Evolutionary conservation across 176 grass and related monocot species (phyloP).

Genomic region (Hsuehochloa calcarea): DNA sequence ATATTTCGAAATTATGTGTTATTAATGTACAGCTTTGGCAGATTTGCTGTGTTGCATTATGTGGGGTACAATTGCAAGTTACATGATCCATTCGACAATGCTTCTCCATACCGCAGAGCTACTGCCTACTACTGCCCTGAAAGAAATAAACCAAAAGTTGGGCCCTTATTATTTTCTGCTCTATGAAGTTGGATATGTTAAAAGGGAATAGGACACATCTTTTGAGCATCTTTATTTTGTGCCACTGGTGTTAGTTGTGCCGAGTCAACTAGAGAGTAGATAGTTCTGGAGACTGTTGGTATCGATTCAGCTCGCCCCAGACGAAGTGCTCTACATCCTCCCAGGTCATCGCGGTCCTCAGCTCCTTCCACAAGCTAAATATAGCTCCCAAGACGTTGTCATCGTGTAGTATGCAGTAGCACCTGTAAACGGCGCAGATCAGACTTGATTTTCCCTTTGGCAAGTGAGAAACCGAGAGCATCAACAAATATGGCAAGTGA

Average conservation of each 20-base stretch:
- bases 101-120: not conserved
- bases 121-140: not conserved
- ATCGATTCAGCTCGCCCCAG: constrained; percentile 80
- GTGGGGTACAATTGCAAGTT: not conserved
- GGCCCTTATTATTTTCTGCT: not conserved
- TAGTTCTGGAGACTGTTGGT: constrained; percentile 36
- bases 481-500: not conserved
- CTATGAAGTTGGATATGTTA: not conserved
- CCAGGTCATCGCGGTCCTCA: constrained; percentile 59
- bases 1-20: no score
- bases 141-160: not conserved
- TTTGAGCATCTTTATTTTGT: not conserved
- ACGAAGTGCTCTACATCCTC: constrained; percentile 67
- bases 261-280: not conserved
- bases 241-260: not conserved
- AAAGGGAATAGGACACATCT: not conserved
- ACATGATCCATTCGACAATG: not conserved
- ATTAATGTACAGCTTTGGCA: not conserved
- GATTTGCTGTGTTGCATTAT: not conserved
- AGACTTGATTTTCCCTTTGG: not conserved
- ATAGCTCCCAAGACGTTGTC: constrained; percentile 86
- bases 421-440: constrained; percentile 49
- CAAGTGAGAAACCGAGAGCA: not conserved
- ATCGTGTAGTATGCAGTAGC: constrained; percentile 87
- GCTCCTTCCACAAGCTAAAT: constrained; percentile 88